Evolutionary conservation across 192 early-diverging fungal genomes (phyloP).

Genomic region (Umbelopsis sp.): DNA sequence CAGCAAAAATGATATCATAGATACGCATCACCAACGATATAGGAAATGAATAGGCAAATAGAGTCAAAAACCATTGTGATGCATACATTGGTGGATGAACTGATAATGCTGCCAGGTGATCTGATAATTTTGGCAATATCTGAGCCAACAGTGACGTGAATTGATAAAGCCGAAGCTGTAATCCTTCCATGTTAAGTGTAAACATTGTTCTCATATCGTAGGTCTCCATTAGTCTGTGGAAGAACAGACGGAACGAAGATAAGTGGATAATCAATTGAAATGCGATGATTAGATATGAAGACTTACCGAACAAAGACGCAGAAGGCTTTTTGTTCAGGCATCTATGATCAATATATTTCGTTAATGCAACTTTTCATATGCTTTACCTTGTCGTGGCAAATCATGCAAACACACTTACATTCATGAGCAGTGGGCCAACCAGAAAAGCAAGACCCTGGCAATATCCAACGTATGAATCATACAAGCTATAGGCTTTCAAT

Average conservation of each 20-base stretch:
- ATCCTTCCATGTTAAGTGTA: constrained; percentile 91
- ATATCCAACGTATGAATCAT: constrained; percentile 94
- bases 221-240: constrained; percentile 78
- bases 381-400: too few relatives aligned
- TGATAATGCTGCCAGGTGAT: constrained; percentile 76
- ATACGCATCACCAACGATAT: constrained; percentile 87
- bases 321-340: constrained; percentile 94
- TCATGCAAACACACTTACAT: constrained; percentile 58
- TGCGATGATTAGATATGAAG: background rate
- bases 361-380: too few relatives aligned
- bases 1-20: constrained; percentile 89
- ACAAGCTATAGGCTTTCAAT: constrained; percentile 91
- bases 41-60: constrained; percentile 97
- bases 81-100: constrained; percentile 90
- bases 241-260: background rate
- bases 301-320: constrained; percentile 82
- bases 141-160: constrained; percentile 79
- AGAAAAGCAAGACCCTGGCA: constrained; percentile 98
- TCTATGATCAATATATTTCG: constrained; percentile 44
- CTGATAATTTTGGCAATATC: constrained; percentile 69
- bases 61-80: constrained; percentile 95
- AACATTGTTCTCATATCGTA: constrained; percentile 93
- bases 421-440: constrained; percentile 89
- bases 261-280: background rate
- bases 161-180: constrained; percentile 88